Base-by-base conservation (phyloP, 495 filamentous ascomycete species). In the Bacidia rubella region DNA sequence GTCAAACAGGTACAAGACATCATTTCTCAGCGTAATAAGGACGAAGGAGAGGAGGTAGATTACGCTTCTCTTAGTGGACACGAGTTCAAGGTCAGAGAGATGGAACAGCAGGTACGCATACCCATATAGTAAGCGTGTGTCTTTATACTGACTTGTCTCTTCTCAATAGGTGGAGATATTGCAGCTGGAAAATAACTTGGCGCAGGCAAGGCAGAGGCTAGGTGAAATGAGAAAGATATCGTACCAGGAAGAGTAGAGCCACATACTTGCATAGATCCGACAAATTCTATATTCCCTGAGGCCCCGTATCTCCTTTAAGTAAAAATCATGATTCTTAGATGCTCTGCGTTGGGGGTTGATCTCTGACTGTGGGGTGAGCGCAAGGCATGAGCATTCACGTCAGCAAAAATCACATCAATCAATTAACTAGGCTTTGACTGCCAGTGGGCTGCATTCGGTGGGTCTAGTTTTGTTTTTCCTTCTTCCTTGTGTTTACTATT, bases 141-240 rank as follows among this genome's bases (percentile, higher is more conserved):
- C 23, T 46, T 21, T 22, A 11, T 54, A 49, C 62, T 65, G 46
- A 65, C 44, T 15, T 48, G 10, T 54, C 25, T 20, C 9, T 47
- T 2, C 32, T 21, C 7, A 24, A 38, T 61, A 96, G 90, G 92
- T 98, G 61, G 90, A 97, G 70, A 97, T 98, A 46, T 75, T 96
- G 38, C 87, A 97, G 70, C 77, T 98, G 47, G 92, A 97, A 70
- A 97, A 96, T 65, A 70, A 74, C 50, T 75, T 98, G 24, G 70
- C 79, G n/a, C 74, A 82, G 27, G 90, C 92, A 19, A 75, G 92
- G 57, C 79, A 83, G 62, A 74, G 89, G 47, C 70, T 98, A 35
- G 92, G 92, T 54, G 92, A 98, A 74, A 96, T 98, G 93, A 81
- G 92, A 68, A 98, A 97, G 80, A 86, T 97, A 43, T 92, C 86